A percentile compares a stretch with the other conserved stretches of the same genome.
These are phyloP conservation scores for Thamnidium elegans DNA, from an alignment of 192 early-diverging fungal genomes.

Conservation along the genomic window DNA sequence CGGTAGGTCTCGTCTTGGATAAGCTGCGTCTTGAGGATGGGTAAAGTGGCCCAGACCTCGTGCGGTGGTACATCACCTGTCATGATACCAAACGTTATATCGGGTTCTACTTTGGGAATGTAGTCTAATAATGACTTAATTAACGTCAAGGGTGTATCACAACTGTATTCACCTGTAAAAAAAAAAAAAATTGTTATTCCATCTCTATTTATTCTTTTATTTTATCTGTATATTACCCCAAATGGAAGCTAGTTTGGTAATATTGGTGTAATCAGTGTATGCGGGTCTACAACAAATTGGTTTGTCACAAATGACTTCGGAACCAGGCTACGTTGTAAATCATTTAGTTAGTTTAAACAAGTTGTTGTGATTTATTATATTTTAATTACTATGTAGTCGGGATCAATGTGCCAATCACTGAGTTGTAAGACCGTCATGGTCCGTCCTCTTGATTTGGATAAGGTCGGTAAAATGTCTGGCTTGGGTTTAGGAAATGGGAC, in stretches of 20 bases:
- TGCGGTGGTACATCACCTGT: slow-evolving; percentile 59
- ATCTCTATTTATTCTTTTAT: background rate
- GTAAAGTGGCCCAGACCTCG: slow-evolving; percentile 47
- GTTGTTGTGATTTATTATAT: background rate
- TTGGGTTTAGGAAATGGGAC: slow-evolving; percentile 44
- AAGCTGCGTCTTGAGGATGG: slow-evolving; percentile 37
- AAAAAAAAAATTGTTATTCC: background rate
- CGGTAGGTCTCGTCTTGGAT: slow-evolving; percentile 39
- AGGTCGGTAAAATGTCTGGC: slow-evolving; percentile 28
- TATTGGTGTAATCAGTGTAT: slow-evolving; percentile 33
- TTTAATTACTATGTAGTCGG: slow-evolving; percentile 39
- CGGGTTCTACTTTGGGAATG: slow-evolving; percentile 40
- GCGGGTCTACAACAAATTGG: slow-evolving; percentile 52
- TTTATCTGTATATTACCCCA: slow-evolving; percentile 25
- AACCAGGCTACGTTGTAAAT: slow-evolving; percentile 31
- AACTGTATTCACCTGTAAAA: slow-evolving; percentile 44
- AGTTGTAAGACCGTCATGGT: slow-evolving; percentile 44
- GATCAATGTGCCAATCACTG: slow-evolving; percentile 52
- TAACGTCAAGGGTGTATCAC: slow-evolving; percentile 47
- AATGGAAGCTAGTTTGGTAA: slow-evolving; percentile 30
- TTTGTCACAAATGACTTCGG: slow-evolving; percentile 48
- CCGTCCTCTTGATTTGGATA: slow-evolving; percentile 30
- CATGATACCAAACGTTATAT: slow-evolving; percentile 47
- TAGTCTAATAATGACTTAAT: slow-evolving; percentile 43
- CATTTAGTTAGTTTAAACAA: slow-evolving; percentile 4